phyloP scores from a whole-genome alignment of 495 filamentous ascomycete species.

The Echria macrotheca region DNA sequence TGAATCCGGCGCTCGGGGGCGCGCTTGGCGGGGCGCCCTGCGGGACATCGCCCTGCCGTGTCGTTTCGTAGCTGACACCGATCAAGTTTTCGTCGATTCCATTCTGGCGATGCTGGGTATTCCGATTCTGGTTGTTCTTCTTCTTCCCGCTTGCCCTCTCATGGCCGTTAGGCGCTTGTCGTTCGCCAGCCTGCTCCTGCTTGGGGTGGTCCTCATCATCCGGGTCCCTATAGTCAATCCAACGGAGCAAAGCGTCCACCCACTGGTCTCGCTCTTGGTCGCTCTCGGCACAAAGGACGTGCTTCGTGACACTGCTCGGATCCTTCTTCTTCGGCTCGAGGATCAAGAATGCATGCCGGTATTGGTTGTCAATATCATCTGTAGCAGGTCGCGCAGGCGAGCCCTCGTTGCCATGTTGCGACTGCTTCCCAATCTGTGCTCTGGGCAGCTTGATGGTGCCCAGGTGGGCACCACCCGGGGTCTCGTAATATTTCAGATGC shows the following conservation, averaged over 20 bases:
- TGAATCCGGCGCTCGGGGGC: slow-evolving; percentile 21
- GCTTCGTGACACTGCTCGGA: slow-evolving; percentile 80
- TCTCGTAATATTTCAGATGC: slow-evolving; percentile 84
- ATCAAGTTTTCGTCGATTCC: slow-evolving; percentile 55
- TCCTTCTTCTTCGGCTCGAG: slow-evolving; percentile 96
- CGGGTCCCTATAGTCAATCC: slow-evolving; percentile 70
- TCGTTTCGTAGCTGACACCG: slow-evolving; percentile 78
- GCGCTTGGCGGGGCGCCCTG: slow-evolving; percentile 31
- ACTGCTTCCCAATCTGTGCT: slow-evolving; percentile 91
- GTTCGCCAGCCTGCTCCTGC: slow-evolving; percentile 30
- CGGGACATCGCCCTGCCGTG: slow-evolving; percentile 58
- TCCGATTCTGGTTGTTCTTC: slow-evolving; percentile 37
- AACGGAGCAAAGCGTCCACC: slow-evolving; percentile 84
- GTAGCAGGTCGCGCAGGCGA: slow-evolving; percentile 55
- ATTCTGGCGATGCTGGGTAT: slow-evolving; percentile 24
- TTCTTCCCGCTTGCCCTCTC: slow-evolving; percentile 46
- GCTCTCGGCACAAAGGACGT: slow-evolving; percentile 92
- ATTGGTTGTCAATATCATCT: slow-evolving; percentile 82
- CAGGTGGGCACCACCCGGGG: slow-evolving; percentile 77
- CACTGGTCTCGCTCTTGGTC: slow-evolving; percentile 89
- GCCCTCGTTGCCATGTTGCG: slow-evolving; percentile 54
- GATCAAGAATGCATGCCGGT: slow-evolving; percentile 92
- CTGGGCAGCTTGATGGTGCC: slow-evolving; percentile 88
- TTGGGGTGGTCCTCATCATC: slow-evolving; percentile 45
- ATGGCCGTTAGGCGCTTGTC: slow-evolving; percentile 25